Percentiles rank a stretch among this genome's conserved stretches.
Evolutionary conservation across 2,329 filamentous ascomycete genomes (phyloP).

Genomic region (Blumeria hordei): DNA sequence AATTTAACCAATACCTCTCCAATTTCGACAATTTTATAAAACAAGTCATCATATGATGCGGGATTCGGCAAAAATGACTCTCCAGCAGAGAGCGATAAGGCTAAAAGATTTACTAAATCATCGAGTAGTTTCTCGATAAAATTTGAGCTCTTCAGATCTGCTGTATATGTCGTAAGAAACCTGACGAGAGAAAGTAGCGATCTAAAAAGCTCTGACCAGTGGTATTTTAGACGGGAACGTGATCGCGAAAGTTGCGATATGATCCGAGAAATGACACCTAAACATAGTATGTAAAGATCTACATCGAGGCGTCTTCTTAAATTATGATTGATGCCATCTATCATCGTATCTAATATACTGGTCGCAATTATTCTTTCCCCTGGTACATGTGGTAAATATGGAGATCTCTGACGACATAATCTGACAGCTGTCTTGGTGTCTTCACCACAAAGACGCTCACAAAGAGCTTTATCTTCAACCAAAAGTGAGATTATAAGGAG

Average conservation of each 20-base stretch:
- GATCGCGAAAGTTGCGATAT: conserved; percentile 66
- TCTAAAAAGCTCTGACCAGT: conserved; percentile 91
- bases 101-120: conserved; percentile 58
- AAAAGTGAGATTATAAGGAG: conserved; percentile 68
- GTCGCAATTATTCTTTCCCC: conserved; percentile 51
- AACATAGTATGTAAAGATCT: conserved; percentile 56
- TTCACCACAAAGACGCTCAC: conserved; percentile 63
- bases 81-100: conserved; percentile 61
- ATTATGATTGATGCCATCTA: conserved; percentile 88
- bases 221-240: conserved; percentile 60
- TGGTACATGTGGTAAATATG: conserved; percentile 52
- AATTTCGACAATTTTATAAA: conserved; percentile 93
- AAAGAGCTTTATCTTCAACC: conserved; percentile 60
- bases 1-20: conserved; percentile 67
- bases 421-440: conserved; percentile 52
- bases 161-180: conserved; percentile 69
- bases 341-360: conserved; percentile 60
- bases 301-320: conserved; percentile 65
- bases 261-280: conserved; percentile 62
- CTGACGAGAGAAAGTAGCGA: conserved; percentile 68
- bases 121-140: conserved; percentile 53
- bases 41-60: conserved; percentile 79
- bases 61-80: conserved; percentile 79
- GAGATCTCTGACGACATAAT: conserved; percentile 71
- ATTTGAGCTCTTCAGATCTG: conserved; percentile 45